Percentiles rank a stretch among this genome's conserved stretches.
These are phyloP conservation scores for Debaryomyces singareniensis DNA, from an alignment of 1,139 yeast species.

Conservation along the genomic window DNA sequence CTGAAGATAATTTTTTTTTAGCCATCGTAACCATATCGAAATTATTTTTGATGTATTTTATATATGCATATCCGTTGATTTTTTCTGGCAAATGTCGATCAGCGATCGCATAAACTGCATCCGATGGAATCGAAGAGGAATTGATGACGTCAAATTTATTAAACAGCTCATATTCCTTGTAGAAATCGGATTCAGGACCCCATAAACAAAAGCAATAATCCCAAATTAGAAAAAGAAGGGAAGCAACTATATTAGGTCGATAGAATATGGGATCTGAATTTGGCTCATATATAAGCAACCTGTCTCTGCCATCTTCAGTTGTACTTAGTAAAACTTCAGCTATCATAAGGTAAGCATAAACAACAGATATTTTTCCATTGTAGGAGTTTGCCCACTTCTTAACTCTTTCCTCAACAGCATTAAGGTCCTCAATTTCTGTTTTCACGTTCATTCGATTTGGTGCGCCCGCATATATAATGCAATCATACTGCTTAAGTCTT, in stretches of 20 bases:
- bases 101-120: slow-evolving; percentile 2
- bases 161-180: slow-evolving; percentile 14
- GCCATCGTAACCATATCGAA: slow-evolving; percentile 5
- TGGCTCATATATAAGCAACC: neutral
- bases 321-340: slow-evolving; percentile 58
- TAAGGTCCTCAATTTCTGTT: slow-evolving; percentile 50
- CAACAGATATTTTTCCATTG: slow-evolving; percentile 28
- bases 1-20: slow-evolving; percentile 18
- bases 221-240: slow-evolving; percentile 46
- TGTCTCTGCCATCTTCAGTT: slow-evolving; percentile 14
- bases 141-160: too few relatives aligned
- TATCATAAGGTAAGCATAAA: slow-evolving; percentile 56
- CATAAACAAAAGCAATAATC: slow-evolving; percentile 34
- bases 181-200: slow-evolving; percentile 34
- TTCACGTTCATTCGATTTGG: slow-evolving; percentile 77
- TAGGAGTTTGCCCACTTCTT: slow-evolving; percentile 30
- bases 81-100: slow-evolving; percentile 3
- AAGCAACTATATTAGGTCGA: slow-evolving; percentile 36
- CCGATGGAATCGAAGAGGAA: neutral
- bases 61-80: slow-evolving; percentile 37
- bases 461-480: slow-evolving; percentile 75
- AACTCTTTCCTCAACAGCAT: slow-evolving; percentile 29
- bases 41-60: slow-evolving; percentile 26
- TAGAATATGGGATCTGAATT: slow-evolving; percentile 24
- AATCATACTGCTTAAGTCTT: slow-evolving; percentile 69